Evolutionary conservation across 306 rosid species (phyloP).

Genomic region (Sindora glabra): DNA sequence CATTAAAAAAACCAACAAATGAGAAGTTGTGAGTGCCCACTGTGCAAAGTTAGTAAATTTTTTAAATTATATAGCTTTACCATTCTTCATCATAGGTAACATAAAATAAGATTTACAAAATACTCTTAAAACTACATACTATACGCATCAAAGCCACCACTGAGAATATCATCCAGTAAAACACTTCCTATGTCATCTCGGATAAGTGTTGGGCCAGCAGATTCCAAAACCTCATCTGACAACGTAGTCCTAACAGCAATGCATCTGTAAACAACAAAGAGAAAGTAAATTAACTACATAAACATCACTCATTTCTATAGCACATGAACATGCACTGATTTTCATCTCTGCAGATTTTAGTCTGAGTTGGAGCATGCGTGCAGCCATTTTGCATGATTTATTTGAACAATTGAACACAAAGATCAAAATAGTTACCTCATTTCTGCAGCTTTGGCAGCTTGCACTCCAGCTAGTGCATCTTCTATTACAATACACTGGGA

Average conservation of each 20-base stretch:
- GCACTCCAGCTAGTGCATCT: constrained; percentile 94
- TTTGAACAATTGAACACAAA: not conserved
- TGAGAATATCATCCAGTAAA: constrained; percentile 82
- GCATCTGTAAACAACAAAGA: constrained; percentile 48
- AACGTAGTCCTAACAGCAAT: constrained; percentile 88
- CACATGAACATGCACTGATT: constrained; percentile 3
- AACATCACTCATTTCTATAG: not conserved
- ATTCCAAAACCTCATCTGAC: constrained; percentile 56
- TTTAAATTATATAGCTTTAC: constrained; percentile 31
- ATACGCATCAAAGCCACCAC: constrained; percentile 70
- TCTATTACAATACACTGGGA: constrained; percentile 87
- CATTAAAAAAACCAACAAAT: constrained; percentile 22
- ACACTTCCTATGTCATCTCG: constrained; percentile 77
- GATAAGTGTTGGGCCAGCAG: constrained; percentile 69
- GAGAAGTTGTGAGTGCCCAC: constrained; percentile 19
- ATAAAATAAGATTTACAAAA: constrained; percentile 44
- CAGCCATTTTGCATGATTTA: not conserved
- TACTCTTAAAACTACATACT: constrained; percentile 80
- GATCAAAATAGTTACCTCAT: constrained; percentile 60
- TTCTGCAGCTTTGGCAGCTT: constrained; percentile 91
- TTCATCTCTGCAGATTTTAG: not conserved
- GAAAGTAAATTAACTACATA: not conserved
- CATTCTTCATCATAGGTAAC: constrained; percentile 41
- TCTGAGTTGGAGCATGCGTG: constrained; percentile 5
- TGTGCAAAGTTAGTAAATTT: constrained; percentile 24